Evolutionary conservation across 1,139 yeast species (phyloP).

Genomic region (Eremothecium sinecaudum): DNA sequence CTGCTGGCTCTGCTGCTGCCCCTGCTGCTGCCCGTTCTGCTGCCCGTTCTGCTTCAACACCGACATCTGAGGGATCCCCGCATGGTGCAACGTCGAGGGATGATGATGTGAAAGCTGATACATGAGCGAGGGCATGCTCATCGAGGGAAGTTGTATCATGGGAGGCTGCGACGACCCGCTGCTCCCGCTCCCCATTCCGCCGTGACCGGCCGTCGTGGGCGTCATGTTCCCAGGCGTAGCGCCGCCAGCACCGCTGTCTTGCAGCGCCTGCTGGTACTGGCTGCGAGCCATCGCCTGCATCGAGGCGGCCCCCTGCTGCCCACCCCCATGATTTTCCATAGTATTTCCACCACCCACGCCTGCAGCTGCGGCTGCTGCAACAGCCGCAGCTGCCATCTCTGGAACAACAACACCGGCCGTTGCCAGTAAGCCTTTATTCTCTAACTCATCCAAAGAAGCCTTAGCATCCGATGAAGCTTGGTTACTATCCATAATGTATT

Average conservation of each 20-base stretch:
- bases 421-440: constrained; percentile 4
- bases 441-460: constrained; percentile 3
- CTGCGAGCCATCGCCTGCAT: constrained; percentile 2
- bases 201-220: constrained; percentile 1
- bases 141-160: constrained; percentile 4
- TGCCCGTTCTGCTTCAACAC: constrained; percentile 5
- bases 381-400: constrained; percentile 3
- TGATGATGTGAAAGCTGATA: constrained; percentile 5
- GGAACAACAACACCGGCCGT: constrained; percentile 6
- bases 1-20: constrained; percentile 4
- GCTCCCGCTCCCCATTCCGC: constrained; percentile 5
- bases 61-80: constrained; percentile 3
- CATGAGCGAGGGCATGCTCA: constrained; percentile 5
- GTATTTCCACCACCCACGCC: constrained; percentile 2
- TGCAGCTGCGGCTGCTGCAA: constrained; percentile 1
- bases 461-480: constrained; percentile 3
- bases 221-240: neutral
- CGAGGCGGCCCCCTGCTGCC: constrained; percentile 2
- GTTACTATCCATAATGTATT: constrained; percentile 1
- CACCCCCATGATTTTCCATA: neutral
- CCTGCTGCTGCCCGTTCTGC: constrained; percentile 2
- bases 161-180: constrained; percentile 8
- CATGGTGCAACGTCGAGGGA: constrained; percentile 1
- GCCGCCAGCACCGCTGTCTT: constrained; percentile 1
- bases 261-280: constrained; percentile 5